Percentiles rank a stretch among this genome's conserved stretches.
Conservation (phyloP, 2,329 filamentous ascomycete genomes). For the Penicillium polonicum region DNA sequence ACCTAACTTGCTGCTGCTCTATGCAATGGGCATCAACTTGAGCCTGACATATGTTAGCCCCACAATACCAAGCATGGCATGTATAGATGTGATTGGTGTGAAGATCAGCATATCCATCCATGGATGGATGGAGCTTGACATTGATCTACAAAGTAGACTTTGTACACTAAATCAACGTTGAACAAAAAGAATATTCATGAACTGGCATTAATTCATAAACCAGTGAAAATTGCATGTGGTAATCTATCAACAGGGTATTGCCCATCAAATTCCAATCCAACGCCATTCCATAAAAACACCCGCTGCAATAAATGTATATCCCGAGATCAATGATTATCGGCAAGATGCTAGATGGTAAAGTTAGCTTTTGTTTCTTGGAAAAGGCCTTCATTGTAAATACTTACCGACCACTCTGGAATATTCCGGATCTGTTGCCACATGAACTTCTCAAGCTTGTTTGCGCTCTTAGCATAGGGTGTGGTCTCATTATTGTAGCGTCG, state of each 20-base stretch:
- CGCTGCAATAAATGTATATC: slow-evolving; percentile 9
- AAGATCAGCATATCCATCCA: slow-evolving; percentile 1
- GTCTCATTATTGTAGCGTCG: slow-evolving; percentile 94
- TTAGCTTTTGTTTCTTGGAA: slow-evolving; percentile 9
- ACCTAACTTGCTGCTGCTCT: not conserved
- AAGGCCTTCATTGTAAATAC: slow-evolving; percentile 24
- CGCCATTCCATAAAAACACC: slow-evolving; percentile 20
- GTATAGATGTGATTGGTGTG: slow-evolving; percentile 2
- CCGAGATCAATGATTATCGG: slow-evolving; percentile 34
- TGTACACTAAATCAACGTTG: not conserved
- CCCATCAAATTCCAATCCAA: slow-evolving; percentile 13
- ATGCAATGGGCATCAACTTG: not conserved
- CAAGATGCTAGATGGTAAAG: slow-evolving; percentile 37
- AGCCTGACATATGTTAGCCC: not conserved
- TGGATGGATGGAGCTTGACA: not conserved
- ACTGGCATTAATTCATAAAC: slow-evolving; percentile 10
- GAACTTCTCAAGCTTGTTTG: slow-evolving; percentile 87
- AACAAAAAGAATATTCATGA: not conserved
- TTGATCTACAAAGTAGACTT: not conserved
- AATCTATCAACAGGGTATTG: slow-evolving; percentile 25
- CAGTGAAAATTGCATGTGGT: slow-evolving; percentile 5
- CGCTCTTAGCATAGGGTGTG: slow-evolving; percentile 91
- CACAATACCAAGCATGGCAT: not conserved
- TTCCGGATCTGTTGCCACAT: slow-evolving; percentile 93
- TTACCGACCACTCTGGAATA: slow-evolving; percentile 84